Percentiles rank a stretch among this genome's conserved stretches.
phyloP scores from a whole-genome alignment of 2,329 filamentous ascomycete species.

The Aspergillus fructus region DNA sequence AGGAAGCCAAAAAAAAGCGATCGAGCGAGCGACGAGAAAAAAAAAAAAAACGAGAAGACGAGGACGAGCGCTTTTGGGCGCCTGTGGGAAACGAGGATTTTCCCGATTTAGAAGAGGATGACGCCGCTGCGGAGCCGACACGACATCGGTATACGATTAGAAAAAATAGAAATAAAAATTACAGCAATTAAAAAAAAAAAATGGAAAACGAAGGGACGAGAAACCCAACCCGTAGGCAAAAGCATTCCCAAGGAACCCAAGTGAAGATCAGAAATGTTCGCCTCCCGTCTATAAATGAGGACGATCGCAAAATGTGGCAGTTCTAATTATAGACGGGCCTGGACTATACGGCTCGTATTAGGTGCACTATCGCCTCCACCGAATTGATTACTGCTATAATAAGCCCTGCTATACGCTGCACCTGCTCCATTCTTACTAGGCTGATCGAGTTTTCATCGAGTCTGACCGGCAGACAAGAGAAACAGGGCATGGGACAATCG shows the following conservation, averaged over 20 bases:
- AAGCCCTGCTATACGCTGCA: neutral
- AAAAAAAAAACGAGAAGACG: neutral
- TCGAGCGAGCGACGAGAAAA: neutral
- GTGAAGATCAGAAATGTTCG: neutral
- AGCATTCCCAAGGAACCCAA: neutral
- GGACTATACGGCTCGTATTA: slow-evolving; percentile 3
- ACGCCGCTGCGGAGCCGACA: neutral
- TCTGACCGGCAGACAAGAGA: neutral
- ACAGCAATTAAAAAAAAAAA: neutral
- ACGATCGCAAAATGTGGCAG: slow-evolving; percentile 1
- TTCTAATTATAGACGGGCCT: slow-evolving; percentile 3
- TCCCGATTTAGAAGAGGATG: slow-evolving; percentile 3
- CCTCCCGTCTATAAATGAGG: neutral
- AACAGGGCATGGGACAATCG: neutral
- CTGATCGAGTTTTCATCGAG: neutral
- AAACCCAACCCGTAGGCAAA: neutral
- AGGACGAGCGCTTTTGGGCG: neutral
- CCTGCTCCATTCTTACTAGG: neutral
- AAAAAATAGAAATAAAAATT: neutral
- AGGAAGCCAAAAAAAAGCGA: neutral
- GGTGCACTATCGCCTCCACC: neutral
- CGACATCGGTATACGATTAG: neutral
- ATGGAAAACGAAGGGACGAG: neutral
- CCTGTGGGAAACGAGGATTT: neutral
- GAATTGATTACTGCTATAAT: neutral